Percentiles rank a stretch among this genome's conserved stretches.
These are phyloP conservation scores for Ogataea sp. DNA, from an alignment of 805 yeast species.

Conservation along the genomic window DNA sequence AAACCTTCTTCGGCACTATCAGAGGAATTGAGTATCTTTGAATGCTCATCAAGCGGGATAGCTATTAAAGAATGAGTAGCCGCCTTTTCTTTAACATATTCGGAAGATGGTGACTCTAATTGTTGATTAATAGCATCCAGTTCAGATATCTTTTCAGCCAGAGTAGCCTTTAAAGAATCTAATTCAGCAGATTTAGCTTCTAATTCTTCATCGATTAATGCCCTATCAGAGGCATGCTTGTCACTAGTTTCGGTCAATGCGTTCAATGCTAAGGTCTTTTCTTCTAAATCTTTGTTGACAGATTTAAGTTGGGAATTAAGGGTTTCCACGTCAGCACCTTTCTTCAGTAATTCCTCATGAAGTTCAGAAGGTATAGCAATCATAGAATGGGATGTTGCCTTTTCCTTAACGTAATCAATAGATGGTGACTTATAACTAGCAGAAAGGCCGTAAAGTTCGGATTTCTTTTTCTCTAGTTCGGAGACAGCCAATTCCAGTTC, in stretches of 20 bases:
- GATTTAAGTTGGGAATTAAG: too few species aligned
- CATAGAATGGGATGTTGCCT: background rate
- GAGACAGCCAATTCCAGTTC: background rate
- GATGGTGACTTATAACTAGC: background rate
- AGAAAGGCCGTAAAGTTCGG: background rate
- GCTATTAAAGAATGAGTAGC: constrained; percentile 24
- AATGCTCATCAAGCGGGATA: constrained; percentile 2
- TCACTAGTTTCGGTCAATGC: background rate
- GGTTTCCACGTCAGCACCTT: background rate
- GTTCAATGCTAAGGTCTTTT: too few species aligned
- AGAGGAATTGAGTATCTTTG: background rate
- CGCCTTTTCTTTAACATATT: constrained; percentile 17
- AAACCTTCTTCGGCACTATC: background rate
- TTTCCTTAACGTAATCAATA: background rate
- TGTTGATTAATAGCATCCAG: background rate
- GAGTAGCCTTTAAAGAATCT: background rate
- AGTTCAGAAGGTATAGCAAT: background rate
- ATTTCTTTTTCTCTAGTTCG: constrained; percentile 4
- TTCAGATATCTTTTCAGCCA: background rate
- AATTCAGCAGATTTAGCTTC: constrained; percentile 2
- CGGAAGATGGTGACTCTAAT: constrained; percentile 3
- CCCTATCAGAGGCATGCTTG: background rate
- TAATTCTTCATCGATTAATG: background rate
- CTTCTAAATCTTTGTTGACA: too few species aligned
- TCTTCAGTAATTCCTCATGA: constrained; percentile 1